phyloP scores from a whole-genome alignment of 768 basidiomycete genomes.

The Epithele typhae region DNA sequence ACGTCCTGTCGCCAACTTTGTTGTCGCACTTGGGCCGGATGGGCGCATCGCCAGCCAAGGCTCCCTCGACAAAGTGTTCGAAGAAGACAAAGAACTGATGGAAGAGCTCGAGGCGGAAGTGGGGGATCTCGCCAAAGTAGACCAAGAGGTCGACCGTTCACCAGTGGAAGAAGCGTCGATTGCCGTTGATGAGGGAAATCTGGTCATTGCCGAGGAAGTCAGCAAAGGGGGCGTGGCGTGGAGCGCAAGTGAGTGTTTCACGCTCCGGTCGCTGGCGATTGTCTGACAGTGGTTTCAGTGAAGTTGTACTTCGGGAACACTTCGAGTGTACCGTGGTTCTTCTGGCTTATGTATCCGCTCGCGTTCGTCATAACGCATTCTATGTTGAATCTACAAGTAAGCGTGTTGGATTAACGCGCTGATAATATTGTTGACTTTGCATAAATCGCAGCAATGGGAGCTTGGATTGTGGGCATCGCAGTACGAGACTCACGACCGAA shows the following conservation, averaged over 20 bases:
- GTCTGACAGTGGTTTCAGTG: not conserved
- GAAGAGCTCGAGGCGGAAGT: not conserved
- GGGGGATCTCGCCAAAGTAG: conserved; percentile 2
- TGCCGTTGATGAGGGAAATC: conserved; percentile 24
- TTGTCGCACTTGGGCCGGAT: conserved; percentile 13
- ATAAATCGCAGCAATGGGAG: too few relatives aligned
- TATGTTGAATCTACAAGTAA: too few relatives aligned
- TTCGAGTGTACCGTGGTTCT: not conserved
- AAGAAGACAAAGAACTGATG: not conserved
- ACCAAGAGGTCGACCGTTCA: not conserved
- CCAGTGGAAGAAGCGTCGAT: conserved; percentile 12
- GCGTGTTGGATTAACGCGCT: too few relatives aligned
- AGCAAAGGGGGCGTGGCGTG: not conserved
- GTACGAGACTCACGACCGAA: not conserved
- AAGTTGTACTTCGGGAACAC: not conserved
- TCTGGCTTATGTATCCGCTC: not conserved
- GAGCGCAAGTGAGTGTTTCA: not conserved
- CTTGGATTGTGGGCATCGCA: too few relatives aligned
- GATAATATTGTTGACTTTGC: too few relatives aligned
- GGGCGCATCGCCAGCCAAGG: conserved; percentile 14
- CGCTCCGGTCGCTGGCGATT: too few relatives aligned
- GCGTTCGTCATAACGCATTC: conserved; percentile 22
- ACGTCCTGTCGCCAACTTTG: conserved; percentile 16
- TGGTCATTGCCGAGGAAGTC: not conserved
- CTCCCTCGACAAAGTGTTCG: conserved; percentile 6